A percentile compares a stretch with the other conserved stretches of the same genome.
These are phyloP conservation scores for Beta vulgaris DNA, from an alignment of 148 eudicot species.

Conservation along the genomic window DNA sequence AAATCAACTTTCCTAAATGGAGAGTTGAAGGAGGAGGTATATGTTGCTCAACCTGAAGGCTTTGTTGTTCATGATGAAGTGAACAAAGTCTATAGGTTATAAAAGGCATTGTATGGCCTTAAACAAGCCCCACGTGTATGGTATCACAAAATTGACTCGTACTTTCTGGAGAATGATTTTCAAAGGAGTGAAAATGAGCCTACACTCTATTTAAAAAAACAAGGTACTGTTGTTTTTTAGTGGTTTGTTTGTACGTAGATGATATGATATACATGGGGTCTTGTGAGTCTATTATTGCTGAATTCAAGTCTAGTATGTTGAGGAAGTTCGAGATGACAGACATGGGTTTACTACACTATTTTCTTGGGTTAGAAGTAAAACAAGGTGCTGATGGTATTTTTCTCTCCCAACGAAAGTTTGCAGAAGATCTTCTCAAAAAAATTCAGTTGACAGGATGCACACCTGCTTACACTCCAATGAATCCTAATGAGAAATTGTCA, in stretches of 20 bases:
- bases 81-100: slow-evolving; percentile 1
- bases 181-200: neutral
- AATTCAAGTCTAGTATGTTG: neutral
- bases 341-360: too few species aligned
- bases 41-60: slow-evolving; percentile 3
- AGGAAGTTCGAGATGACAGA: neutral
- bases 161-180: neutral
- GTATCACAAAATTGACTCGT: too few species aligned
- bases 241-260: too few species aligned
- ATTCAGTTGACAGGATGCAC: neutral
- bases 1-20: slow-evolving; percentile 3
- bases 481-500: neutral
- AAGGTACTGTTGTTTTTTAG: neutral
- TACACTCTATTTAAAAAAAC: neutral
- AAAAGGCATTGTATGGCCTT: neutral
- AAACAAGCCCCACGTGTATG: too few species aligned
- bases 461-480: neutral
- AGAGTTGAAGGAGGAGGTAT: neutral
- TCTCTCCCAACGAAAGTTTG: neutral
- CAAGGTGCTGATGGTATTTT: neutral
- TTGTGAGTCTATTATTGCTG: neutral
- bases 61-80: neutral
- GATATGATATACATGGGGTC: too few species aligned
- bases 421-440: neutral
- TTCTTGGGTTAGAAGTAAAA: neutral